Evolutionary conservation across 768 basidiomycete species (phyloP), one percentile per base, ranked within the genome.

Genomic region (Termitomyces sp.): DNA sequence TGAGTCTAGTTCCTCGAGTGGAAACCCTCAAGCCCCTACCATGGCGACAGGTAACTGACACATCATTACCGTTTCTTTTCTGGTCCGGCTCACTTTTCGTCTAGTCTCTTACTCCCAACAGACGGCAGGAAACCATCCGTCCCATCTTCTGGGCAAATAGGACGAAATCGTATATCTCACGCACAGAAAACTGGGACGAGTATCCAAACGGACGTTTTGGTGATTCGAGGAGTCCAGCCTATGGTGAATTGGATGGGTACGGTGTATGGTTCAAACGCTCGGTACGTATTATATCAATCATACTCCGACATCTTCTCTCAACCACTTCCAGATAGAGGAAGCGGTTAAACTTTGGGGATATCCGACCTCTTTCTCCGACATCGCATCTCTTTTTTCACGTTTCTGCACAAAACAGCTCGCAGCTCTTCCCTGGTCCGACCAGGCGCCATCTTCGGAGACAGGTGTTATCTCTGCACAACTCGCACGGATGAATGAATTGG

Each of bases 131-230:
- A 73, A 88, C 83, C 49, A 98, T 96, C 62, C 88, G 97, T 35
- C 97, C 97, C 3, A 98, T 99, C 68, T 98, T 98, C 78, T 98
- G 96, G 95, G 94, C 97, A 13, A 98, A 99, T 74, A 82, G 96
- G 40, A 83, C 94, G 38, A 90, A 94, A 68, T 97, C 94, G 1
- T 98, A 98, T 70, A 78, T 98, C 47, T 92, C 92, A 8, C 88
- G 96, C 54, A 98, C 97, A 14, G 94, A 97, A 69, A 92, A 97
- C 68, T 99, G 97, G 97, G 97, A 99, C 68, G 96, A 98, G 70
- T 98, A 97, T 71, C 97, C 97, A 51, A 99, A 99, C 70, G 97
- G 97, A 55, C 92, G 97, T 63, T 99, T 96, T 68, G 97, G 97
- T 65, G 97, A 98, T 74, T 88, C 95, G 7, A 85, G 97, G 57